Base-by-base conservation (phyloP, 176 grass and related monocot species). In the Avena insularis region DNA sequence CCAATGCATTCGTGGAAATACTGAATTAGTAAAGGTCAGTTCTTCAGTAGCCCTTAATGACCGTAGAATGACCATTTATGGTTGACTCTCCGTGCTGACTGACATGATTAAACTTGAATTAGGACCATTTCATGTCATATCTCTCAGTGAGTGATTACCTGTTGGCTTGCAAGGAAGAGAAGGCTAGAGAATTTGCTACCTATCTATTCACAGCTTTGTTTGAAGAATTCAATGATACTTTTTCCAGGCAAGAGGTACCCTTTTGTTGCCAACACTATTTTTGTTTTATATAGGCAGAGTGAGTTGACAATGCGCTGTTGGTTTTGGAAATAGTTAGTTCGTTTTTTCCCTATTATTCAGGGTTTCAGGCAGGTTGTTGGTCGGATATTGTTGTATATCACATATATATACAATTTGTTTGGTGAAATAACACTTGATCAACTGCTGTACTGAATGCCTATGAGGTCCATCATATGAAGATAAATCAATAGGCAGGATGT, bases 141-240 rank as follows among this genome's bases (percentile, higher is more conserved):
- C 80, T 91, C 80, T 84, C 74, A 73, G 61, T 95, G 33, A 95
- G 85, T 29, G 88, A 95, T 77, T 95, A 88, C 90, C 93, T 93
- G 62, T 80, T 98, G 81, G 61, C 89, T 75, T 95, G 95, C 90
- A 98, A 98, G 87, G 95, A 98, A 81, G 88, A 92, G 14, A 92
- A 87, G 90, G 89, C 93, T 89, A 92, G 93, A 85, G 86, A 87
- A 80, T 95, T 95, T 89, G 95, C 88, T 11, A 78, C 86, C 56
- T 82, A 93, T 90, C 89, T 98, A 48, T 98, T 95, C 78, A 90
- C 53, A 71, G 89, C 88, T 57, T 87, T 98, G 53, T 95, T 98
- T 89, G 90, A 95, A 88, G 91, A 93, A 71, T 95, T 98, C 77
- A 77, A 25, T 86, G 91, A 98, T 91, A 89, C 85, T 79, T 98